phyloP scores from a whole-genome alignment of 2,329 filamentous ascomycete species.

The Ascochyta viciae-villosae region DNA sequence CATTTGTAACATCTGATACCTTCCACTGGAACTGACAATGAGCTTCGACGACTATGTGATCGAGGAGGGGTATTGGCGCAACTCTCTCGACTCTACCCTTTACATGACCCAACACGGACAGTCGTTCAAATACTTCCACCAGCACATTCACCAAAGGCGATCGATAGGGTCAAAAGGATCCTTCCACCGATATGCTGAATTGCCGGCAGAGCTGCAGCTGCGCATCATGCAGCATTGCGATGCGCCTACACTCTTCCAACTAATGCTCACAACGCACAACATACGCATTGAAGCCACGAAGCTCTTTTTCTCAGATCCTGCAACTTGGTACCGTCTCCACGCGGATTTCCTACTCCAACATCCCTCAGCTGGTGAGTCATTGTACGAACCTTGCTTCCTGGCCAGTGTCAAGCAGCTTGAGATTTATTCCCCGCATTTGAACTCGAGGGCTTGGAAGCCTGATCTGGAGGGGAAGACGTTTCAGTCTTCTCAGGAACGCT shows the following conservation, averaged over 20 bases:
- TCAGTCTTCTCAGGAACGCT: too few species aligned
- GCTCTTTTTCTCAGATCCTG: conserved; percentile 15
- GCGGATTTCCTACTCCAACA: not conserved
- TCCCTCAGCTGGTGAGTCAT: not conserved
- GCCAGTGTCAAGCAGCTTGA: conserved; percentile 4
- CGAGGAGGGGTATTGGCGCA: too few species aligned
- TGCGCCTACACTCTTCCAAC: conserved; percentile 20
- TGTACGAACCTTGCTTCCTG: not conserved
- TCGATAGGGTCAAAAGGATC: too few species aligned
- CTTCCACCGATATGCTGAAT: not conserved
- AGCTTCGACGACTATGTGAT: not conserved
- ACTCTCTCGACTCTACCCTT: too few species aligned
- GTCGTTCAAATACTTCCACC: too few species aligned
- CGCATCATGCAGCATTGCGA: conserved; percentile 16
- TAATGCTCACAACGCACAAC: conserved; percentile 19
- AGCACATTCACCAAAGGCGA: too few species aligned
- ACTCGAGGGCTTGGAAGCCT: too few species aligned
- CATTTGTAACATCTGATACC: not conserved
- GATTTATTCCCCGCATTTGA: not conserved
- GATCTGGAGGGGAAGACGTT: too few species aligned
- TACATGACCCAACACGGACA: too few species aligned
- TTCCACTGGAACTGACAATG: conserved; percentile 1
- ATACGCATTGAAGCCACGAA: conserved; percentile 14
- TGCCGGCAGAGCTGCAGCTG: conserved; percentile 22
- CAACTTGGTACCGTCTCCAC: conserved; percentile 6